phyloP scores from a whole-genome alignment of 352 stramenopile species.

The Phytophthora megakarya region DNA sequence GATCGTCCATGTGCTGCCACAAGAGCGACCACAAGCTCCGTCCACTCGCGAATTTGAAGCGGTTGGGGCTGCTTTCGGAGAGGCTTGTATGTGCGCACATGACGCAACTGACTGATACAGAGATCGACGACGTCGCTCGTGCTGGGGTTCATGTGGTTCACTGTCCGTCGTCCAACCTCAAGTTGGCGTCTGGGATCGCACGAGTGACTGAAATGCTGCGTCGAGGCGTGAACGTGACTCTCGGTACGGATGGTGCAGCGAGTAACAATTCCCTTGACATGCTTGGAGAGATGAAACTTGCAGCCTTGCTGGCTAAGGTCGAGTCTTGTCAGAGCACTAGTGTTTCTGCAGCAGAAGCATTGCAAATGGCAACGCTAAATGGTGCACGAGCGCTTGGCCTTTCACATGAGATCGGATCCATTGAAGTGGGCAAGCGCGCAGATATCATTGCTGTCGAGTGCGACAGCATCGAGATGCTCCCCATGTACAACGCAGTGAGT shows the following conservation, averaged over 20 bases:
- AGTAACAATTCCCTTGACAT: slow-evolving; percentile 93
- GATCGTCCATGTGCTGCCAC: slow-evolving; percentile 80
- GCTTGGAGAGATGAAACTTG: slow-evolving; percentile 90
- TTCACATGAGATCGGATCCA: slow-evolving; percentile 77
- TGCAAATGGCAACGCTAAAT: slow-evolving; percentile 91
- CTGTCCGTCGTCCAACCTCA: slow-evolving; percentile 91
- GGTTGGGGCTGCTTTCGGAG: slow-evolving; percentile 72
- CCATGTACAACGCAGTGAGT: slow-evolving; percentile 87
- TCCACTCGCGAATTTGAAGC: slow-evolving; percentile 81
- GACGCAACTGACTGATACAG: slow-evolving; percentile 82
- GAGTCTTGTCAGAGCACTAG: slow-evolving; percentile 63
- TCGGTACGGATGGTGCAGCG: slow-evolving; percentile 85
- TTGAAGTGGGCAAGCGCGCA: slow-evolving; percentile 85
- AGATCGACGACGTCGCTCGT: slow-evolving; percentile 71
- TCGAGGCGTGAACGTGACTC: slow-evolving; percentile 83
- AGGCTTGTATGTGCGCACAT: slow-evolving; percentile 78
- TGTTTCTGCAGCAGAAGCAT: slow-evolving; percentile 55
- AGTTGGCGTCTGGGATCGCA: slow-evolving; percentile 86
- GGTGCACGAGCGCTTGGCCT: slow-evolving; percentile 84
- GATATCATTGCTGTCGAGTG: slow-evolving; percentile 83
- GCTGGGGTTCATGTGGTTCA: slow-evolving; percentile 76
- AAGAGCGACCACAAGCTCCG: slow-evolving; percentile 72
- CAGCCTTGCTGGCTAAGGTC: slow-evolving; percentile 80
- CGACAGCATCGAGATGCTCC: slow-evolving; percentile 84
- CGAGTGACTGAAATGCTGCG: slow-evolving; percentile 73